These are phyloP conservation scores for Colletotrichum sp. DNA, from an alignment of 2,329 filamentous ascomycete genomes.

Conservation along the genomic window DNA sequence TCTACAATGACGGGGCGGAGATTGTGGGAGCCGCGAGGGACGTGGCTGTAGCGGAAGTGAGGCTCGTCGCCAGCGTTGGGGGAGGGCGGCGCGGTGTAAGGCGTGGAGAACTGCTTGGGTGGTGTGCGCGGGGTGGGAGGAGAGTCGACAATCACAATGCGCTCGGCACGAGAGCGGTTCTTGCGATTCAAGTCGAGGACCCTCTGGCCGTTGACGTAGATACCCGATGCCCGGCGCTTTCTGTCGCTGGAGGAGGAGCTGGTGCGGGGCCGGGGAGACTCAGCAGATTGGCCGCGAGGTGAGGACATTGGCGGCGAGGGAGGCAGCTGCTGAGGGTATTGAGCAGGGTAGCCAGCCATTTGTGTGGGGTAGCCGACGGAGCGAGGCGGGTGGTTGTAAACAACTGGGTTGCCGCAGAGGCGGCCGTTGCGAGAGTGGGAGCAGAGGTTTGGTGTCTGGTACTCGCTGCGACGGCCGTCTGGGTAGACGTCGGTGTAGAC, in stretches of 20 bases:
- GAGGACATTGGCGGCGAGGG: conserved; percentile 39
- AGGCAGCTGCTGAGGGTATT: conserved; percentile 37
- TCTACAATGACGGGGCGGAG: conserved; percentile 43
- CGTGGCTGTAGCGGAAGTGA: conserved; percentile 24
- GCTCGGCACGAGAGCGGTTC: conserved; percentile 41
- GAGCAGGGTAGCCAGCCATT: conserved; percentile 24
- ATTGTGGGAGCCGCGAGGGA: conserved; percentile 20
- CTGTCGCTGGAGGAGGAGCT: conserved; percentile 34
- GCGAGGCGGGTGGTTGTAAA: conserved; percentile 45
- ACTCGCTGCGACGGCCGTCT: conserved; percentile 42
- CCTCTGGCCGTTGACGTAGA: conserved; percentile 43
- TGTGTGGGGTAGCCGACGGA: conserved; percentile 32
- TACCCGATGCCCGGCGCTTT: conserved; percentile 34
- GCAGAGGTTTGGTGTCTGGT: conserved; percentile 42
- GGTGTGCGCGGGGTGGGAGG: conserved; percentile 51
- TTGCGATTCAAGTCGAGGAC: conserved; percentile 37
- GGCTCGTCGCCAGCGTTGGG: conserved; percentile 25
- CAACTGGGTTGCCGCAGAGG: conserved; percentile 45
- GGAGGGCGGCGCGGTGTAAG: conserved; percentile 43
- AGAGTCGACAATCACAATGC: conserved; percentile 48
- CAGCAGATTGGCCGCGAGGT: conserved; percentile 35
- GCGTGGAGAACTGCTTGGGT: conserved; percentile 43
- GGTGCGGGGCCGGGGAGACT: conserved; percentile 38
- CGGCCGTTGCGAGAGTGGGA: conserved; percentile 40
- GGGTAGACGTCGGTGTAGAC: conserved; percentile 51